Percentiles rank a stretch among this genome's conserved stretches.
Conservation (phyloP, 768 basidiomycete species). For the Glaciozyma antarctica region DNA sequence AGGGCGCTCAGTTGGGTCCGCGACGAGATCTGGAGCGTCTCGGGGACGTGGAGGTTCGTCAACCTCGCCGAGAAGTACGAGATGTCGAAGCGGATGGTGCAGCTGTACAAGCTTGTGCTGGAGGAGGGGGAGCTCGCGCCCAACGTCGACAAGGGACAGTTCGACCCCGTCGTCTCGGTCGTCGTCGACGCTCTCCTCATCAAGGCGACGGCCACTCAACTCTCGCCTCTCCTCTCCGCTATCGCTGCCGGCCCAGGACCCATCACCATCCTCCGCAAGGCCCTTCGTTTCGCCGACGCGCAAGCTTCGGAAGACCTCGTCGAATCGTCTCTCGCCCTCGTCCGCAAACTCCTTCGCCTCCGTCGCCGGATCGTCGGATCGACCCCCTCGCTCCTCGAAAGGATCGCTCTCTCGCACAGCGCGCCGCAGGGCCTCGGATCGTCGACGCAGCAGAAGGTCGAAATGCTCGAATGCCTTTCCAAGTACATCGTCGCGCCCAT, state of each 20-base stretch:
- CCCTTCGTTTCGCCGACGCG: constrained; percentile 62
- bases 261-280: constrained; percentile 51
- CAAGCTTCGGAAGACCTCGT: constrained; percentile 59
- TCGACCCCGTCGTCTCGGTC: constrained; percentile 15
- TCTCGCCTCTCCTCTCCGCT: constrained; percentile 66
- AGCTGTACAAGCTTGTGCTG: constrained; percentile 60
- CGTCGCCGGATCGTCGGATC: constrained; percentile 47
- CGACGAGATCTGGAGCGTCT: constrained; percentile 78
- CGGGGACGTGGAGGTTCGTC: constrained; percentile 73
- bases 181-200: constrained; percentile 63
- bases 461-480: constrained; percentile 20
- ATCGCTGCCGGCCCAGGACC: constrained; percentile 56
- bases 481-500: constrained; percentile 10
- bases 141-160: neutral
- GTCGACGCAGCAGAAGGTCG: constrained; percentile 5
- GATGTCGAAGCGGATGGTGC: constrained; percentile 59
- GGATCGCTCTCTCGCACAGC: constrained; percentile 36
- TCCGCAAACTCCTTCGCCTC: constrained; percentile 54
- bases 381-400: constrained; percentile 56
- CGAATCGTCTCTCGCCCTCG: constrained; percentile 56
- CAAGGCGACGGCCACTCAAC: constrained; percentile 54
- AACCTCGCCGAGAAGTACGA: constrained; percentile 75
- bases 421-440: neutral
- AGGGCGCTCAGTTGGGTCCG: constrained; percentile 70
- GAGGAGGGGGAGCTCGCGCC: constrained; percentile 19